Conservation (phyloP, 352 stramenopile species). For the Globisporangium echinulatum region DNA sequence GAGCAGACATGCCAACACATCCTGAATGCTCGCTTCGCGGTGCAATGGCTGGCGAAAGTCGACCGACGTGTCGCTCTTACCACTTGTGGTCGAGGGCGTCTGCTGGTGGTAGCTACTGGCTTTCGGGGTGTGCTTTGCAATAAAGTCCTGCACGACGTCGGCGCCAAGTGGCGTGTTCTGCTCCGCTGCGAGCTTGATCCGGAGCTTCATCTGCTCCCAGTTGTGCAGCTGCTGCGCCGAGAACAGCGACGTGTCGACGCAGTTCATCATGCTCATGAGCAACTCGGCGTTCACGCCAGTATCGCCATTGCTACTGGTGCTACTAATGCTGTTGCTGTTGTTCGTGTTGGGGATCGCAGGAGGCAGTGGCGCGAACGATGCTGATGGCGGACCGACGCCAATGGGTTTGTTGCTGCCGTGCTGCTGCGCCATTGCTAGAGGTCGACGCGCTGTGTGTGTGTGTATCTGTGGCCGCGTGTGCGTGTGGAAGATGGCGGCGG, state of each 20-base stretch:
- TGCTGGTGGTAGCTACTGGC: background rate
- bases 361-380: background rate
- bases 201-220: slow-evolving; percentile 75
- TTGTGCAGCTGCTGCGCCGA: slow-evolving; percentile 63
- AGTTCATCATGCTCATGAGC: slow-evolving; percentile 83
- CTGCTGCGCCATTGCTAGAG: background rate
- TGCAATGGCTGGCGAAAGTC: slow-evolving; percentile 55
- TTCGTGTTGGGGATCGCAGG: background rate
- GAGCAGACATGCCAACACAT: slow-evolving; percentile 66
- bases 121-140: slow-evolving; percentile 36
- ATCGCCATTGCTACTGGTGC: background rate
- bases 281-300: slow-evolving; percentile 54
- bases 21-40: slow-evolving; percentile 70
- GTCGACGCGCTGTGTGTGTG: background rate
- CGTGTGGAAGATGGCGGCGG: too few relatives aligned
- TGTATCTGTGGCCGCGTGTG: background rate
- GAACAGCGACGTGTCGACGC: slow-evolving; percentile 78
- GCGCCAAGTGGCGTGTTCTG: slow-evolving; percentile 28
- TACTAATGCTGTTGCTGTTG: background rate
- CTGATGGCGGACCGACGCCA: background rate
- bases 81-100: slow-evolving; percentile 1
- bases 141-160: slow-evolving; percentile 23
- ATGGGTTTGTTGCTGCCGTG: background rate
- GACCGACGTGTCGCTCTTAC: slow-evolving; percentile 9
- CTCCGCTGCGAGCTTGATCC: slow-evolving; percentile 44